Base-by-base conservation (phyloP, 768 basidiomycete species). In the Butyriboletus loyo region DNA sequence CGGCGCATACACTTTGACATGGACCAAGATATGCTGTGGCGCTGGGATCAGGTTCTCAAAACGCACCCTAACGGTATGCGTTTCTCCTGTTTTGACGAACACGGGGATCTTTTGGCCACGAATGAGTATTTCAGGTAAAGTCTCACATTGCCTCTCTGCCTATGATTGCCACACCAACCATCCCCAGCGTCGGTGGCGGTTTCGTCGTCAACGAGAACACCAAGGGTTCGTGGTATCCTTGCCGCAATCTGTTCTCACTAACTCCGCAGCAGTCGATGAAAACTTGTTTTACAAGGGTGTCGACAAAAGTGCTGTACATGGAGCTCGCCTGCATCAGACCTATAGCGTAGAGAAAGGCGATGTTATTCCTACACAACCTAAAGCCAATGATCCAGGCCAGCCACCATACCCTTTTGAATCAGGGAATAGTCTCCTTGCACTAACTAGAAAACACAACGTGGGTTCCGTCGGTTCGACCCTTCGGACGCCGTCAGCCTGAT, bases 171-270 rank as follows among this genome's bases (percentile, higher is more conserved):
- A 47, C 25, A 3, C 41, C 34, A 3, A 46, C 32, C 15, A 24
- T 21, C 27, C 42, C 25, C 42, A 84, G 89, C 49, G 92, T 97
- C 44, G 92, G 93, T 3, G 93, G 93, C 39, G 93, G 93, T 3
- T 97, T 96, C 65, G 93, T 96, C 4, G 92, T 97, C 24, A 97
- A 97, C 62, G 90, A 94, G 36, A 89, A 92, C 67, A 97, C 93
- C 2, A 87, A 94, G 77, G 85, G 89, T 86, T 58, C 52, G 56
- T 39, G 15, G 7, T 11, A 24, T 40, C 35, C 41, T 7, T n/a
- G 5, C 27, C 17, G 10, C 24, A 37, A 39, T 22, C 10, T 35
- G 13, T 51, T 46, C 46, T 32, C 13, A 13, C 50, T 43, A 5
- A 66, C 34, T 11, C 42, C 50, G 4, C 45, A 36, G 1, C 50